Base-by-base conservation (phyloP, 352 stramenopile genomes). In the Phytophthora colocasiae region DNA sequence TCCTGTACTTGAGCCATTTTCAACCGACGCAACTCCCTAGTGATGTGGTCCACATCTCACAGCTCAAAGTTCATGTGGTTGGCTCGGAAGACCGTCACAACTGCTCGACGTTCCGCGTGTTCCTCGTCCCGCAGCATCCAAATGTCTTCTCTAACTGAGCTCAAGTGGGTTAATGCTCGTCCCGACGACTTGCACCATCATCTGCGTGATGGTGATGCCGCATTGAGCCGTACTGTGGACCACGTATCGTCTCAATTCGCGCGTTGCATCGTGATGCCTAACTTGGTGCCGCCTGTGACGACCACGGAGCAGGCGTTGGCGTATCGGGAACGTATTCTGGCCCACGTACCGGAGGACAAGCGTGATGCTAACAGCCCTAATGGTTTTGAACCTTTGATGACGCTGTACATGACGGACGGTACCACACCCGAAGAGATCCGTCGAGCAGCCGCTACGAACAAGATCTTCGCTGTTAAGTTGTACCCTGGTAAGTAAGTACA, bases 171-270 rank as follows among this genome's bases (percentile, higher is more conserved):
- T 6, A 40, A 36, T 36, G 68, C 78, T 12, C 85, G 85, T 27
- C 79, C 97, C 4, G 97, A 99, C 75, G 97, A 99, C 78, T 97
- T 99, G 71, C 97, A 99, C 86, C 96, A 99, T 75, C 98, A 99
- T 77, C 88, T 99, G 59, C 91, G 98, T 15, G 95, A 99, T 63
- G 93, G 79, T 66, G 96, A 87, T 29, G 70, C 82, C 52, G 91
- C 71, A n/a, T 78, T 97, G 54, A 73, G 65, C 80, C 77, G 93
- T 56, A 96, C 87, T 15, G 89, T 97, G 59, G 68, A 72, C 40
- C 85, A 96, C 63, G 89, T 92, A n/a, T 71, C 87, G 49, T 75
- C 71, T 60, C 87, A 95, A 67, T 97, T 98, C 58, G 82, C 82
- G 45, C 85, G 85, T 31, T 91, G 86, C 73, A 95, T 99, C 57